Base-by-base conservation (phyloP, 257 asterid genomes). In the Solanum chilense region DNA sequence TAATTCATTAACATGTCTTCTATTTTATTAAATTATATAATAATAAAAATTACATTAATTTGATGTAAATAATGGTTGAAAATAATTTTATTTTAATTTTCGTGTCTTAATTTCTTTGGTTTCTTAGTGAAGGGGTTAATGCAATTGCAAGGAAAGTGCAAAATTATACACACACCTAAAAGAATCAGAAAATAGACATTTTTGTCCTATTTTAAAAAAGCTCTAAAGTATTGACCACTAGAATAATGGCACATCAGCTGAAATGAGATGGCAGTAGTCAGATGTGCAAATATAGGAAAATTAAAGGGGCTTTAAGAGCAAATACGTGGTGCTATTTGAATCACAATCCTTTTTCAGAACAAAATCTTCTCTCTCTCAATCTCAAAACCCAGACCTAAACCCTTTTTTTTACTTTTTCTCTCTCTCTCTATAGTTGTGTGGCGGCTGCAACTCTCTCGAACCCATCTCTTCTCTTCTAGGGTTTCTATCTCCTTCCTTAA, bases 301-400 rank as follows among this genome's bases (percentile, higher is more conserved):
- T 33, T 56, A 18, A 20, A 88, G 89, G 94, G 62, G 84, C 25
- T n/a, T 14, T 23, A 62, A 52, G 11, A 13, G 84, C 29, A 83
- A 45, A 33, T 47, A 37, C 52, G 91, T 88, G 91, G 90, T 75
- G 88, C 88, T 14, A 86, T 90, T 91, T 89, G 90, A 88, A 86
- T 88, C 90, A 89, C 93, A 87, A 44, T 23, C 84, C 31, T n/a
- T 83, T 87, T 85, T 87, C 88, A 86, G 87, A 86, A 68, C 89
- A 84, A 90, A 92, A 88, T 33, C 69, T 41, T 90, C 91, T 41
- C 7, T 87, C 77, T 86, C 93, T 89, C 39, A 37, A 37, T 37
- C 93, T 82, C 91, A 87, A 91, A 89, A 89, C 93, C 92, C 89
- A 52, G 16, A 52, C 60, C 60, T 52, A 87, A 92, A 88, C 92